phyloP scores from a whole-genome alignment of 495 filamentous ascomycete genomes.

The Cercophora newfieldiana region DNA sequence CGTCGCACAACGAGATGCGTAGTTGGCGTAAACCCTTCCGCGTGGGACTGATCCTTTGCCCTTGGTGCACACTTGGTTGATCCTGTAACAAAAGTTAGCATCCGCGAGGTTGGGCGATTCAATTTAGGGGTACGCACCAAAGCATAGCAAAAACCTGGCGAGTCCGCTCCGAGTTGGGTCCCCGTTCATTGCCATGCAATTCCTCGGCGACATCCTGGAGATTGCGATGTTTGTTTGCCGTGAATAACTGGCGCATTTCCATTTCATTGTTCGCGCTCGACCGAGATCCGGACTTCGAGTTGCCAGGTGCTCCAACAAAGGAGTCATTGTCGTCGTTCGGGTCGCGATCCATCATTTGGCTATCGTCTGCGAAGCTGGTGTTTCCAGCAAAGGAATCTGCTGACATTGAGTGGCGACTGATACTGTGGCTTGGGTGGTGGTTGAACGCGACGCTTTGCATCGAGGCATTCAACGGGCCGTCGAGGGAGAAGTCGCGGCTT shows the following conservation, averaged over 20 bases:
- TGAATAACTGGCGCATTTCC: constrained; percentile 83
- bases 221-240: constrained; percentile 68
- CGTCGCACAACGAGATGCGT: constrained; percentile 84
- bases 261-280: constrained; percentile 85
- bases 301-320: constrained; percentile 52
- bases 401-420: constrained; percentile 54
- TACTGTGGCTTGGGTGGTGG: constrained; percentile 47
- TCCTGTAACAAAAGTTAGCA: constrained; percentile 54
- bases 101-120: not conserved
- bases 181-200: constrained; percentile 60
- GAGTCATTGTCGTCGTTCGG: constrained; percentile 65
- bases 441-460: constrained; percentile 49
- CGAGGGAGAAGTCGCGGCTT: constrained; percentile 51
- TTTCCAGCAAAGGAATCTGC: constrained; percentile 55
- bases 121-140: constrained; percentile 62
- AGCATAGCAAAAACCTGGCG: constrained; percentile 98
- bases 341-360: constrained; percentile 66
- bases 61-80: constrained; percentile 76
- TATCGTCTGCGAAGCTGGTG: constrained; percentile 66
- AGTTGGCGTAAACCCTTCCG: constrained; percentile 89
- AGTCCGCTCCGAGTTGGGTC: constrained; percentile 84
- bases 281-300: constrained; percentile 59
- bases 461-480: constrained; percentile 52
- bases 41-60: constrained; percentile 84
- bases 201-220: constrained; percentile 83